Evolutionary conservation across 768 basidiomycete genomes (phyloP).

Genomic region (Cystobasidiopsis lactophilus): DNA sequence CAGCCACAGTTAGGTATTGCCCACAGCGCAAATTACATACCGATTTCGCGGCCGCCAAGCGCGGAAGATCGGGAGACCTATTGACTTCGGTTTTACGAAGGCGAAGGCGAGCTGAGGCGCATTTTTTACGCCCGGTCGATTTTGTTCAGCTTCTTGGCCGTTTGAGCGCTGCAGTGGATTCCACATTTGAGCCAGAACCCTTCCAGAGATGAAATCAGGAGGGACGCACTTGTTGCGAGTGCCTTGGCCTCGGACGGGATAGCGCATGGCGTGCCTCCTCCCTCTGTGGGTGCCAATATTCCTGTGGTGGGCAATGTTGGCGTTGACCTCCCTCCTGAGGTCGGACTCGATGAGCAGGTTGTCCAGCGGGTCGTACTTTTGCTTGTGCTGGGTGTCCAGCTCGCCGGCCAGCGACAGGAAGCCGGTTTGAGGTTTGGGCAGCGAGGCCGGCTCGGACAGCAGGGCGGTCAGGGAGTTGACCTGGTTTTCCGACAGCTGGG

Average conservation of each 20-base stretch:
- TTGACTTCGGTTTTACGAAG: no score
- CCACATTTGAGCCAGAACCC: no score
- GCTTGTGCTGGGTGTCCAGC: conserved; percentile 12
- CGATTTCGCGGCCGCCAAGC: no score
- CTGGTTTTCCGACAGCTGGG: conserved; percentile 62
- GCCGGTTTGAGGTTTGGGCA: conserved; percentile 22
- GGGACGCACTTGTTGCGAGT: conserved; percentile 47
- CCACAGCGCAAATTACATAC: no score
- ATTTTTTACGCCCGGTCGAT: conserved; percentile 37
- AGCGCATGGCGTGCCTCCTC: conserved; percentile 69
- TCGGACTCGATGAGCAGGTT: conserved; percentile 71
- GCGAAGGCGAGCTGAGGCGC: no score
- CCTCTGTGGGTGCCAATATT: conserved; percentile 90
- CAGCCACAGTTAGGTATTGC: no score
- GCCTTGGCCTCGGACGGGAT: conserved; percentile 85
- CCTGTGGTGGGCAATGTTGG: conserved; percentile 78
- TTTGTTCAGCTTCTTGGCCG: conserved; percentile 74
- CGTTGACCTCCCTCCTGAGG: conserved; percentile 52
- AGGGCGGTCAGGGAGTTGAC: conserved; percentile 79
- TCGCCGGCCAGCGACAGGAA: conserved; percentile 27
- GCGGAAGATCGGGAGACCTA: no score
- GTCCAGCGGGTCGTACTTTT: conserved; percentile 38
- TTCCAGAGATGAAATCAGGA: no score
- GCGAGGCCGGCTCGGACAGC: conserved; percentile 62
- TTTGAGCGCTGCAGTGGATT: conserved; percentile 38